Conservation (phyloP, 495 filamentous ascomycete genomes). For the Xylaria nigripes region DNA sequence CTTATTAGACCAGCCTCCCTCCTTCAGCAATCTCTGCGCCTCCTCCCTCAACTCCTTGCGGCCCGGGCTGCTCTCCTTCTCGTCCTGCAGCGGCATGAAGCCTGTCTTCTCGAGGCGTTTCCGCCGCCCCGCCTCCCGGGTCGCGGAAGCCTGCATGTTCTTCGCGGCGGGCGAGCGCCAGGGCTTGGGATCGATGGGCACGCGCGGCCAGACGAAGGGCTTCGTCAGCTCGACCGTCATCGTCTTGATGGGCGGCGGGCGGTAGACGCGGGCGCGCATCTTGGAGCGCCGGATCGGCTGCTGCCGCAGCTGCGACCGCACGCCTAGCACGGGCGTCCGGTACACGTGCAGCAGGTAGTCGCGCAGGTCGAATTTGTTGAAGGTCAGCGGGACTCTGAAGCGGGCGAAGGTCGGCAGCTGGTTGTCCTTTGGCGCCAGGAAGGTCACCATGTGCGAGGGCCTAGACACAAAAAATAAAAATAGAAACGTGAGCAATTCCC, state of each 20-base stretch:
- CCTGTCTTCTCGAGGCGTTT: slow-evolving; percentile 24
- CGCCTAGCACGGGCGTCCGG: slow-evolving; percentile 52
- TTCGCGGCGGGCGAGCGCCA: slow-evolving; percentile 28
- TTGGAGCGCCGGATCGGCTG: slow-evolving; percentile 48
- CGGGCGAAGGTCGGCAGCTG: slow-evolving; percentile 69
- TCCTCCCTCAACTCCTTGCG: slow-evolving; percentile 40
- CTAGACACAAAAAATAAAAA: too few relatives aligned
- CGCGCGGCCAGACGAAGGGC: slow-evolving; percentile 76
- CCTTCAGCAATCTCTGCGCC: slow-evolving; percentile 49
- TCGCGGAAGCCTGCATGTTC: slow-evolving; percentile 46
- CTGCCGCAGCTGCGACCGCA: slow-evolving; percentile 75
- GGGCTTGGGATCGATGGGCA: not conserved
- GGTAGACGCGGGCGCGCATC: slow-evolving; percentile 35
- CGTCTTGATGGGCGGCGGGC: slow-evolving; percentile 66
- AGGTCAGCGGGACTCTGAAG: slow-evolving; percentile 76
- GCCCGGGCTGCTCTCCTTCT: slow-evolving; percentile 27
- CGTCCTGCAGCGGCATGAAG: slow-evolving; percentile 21
- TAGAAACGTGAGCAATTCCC: not conserved
- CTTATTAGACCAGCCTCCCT: slow-evolving; percentile 31
- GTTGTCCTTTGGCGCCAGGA: slow-evolving; percentile 58
- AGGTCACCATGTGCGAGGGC: slow-evolving; percentile 66
- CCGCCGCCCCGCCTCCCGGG: too few relatives aligned
- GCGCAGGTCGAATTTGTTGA: slow-evolving; percentile 86
- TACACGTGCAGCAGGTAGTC: slow-evolving; percentile 81
- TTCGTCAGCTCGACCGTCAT: slow-evolving; percentile 81